Evolutionary conservation across 257 asterid genomes (phyloP).

Genomic region (Osmanthus fragrans): DNA sequence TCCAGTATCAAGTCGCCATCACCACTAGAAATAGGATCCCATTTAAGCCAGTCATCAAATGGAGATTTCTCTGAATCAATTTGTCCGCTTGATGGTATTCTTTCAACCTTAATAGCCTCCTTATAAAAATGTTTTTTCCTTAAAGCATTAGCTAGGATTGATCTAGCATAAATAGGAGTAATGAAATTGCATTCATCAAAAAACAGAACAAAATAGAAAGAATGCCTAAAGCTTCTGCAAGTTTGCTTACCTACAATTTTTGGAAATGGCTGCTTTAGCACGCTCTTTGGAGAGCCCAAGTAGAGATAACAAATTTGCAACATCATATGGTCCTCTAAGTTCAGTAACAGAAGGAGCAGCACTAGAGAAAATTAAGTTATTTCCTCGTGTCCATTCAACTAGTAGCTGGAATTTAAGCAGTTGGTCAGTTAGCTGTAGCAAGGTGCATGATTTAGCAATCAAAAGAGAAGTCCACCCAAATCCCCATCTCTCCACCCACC

Average conservation of each 20-base stretch:
- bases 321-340: constrained; percentile 86
- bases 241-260: constrained; percentile 67
- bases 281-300: constrained; percentile 71
- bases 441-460: constrained; percentile 21
- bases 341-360: constrained; percentile 76
- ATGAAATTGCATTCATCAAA: not conserved
- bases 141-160: constrained; percentile 63
- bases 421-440: constrained; percentile 12
- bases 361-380: constrained; percentile 70
- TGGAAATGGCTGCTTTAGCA: constrained; percentile 86
- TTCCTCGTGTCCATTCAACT: constrained; percentile 92
- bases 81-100: constrained; percentile 47
- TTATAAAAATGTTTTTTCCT: constrained; percentile 70
- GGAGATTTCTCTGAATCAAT: constrained; percentile 31
- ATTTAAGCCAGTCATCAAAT: constrained; percentile 70
- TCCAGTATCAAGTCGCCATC: constrained; percentile 84
- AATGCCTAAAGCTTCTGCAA: constrained; percentile 13
- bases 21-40: constrained; percentile 98
- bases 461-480: constrained; percentile 8
- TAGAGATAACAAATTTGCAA: constrained; percentile 67
- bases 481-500: not conserved
- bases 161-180: constrained; percentile 42
- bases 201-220: constrained; percentile 9
- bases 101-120: constrained; percentile 79
- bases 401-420: constrained; percentile 56